Evolutionary conservation across 2,329 filamentous ascomycete species (phyloP), one percentile per base, ranked within the genome.

Genomic region (Cladosporium sphaerospermum): DNA sequence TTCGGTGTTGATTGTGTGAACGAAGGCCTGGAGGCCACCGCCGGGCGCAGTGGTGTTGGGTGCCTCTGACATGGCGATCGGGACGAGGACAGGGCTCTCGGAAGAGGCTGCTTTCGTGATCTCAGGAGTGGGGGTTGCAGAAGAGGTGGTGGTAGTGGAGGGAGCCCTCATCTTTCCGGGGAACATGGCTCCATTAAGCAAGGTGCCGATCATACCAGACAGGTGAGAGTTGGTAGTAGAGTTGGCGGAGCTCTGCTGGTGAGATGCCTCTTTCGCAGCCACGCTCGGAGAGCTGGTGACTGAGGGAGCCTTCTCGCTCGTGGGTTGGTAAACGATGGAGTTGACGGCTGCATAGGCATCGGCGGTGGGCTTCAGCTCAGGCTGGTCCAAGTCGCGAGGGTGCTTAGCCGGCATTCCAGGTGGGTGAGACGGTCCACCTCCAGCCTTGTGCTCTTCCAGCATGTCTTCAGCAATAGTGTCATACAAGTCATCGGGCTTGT

Each of bases 11-110:
- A 50, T 43, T 2, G 47, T 31, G 47, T 50, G 47, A n/a, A 50
- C 39, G 31, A 50, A 50, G 4, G 47, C 47, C 23, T 50, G 47
- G 13, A 50, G 14, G 9, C 13, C 13, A 8, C 9, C 47, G 9
- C 42, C 39, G 14, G 37, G 23, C 14, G 47, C 47, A 33, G 47
- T 42, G 37, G 47, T 42, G 47, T 50, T 43, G 13, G 47, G 47
- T 14, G 4, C 19, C 13, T 50, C 28, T 1, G 47, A 50, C 47
- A 50, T 50, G 1, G 47, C 28, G 11, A 50, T 50, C 0, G 47
- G 37, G 3, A 42, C 47, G 8, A 50, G 40, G 3, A 37, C 40
- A n/a, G 37, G 23, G 13, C 28, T 14, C 10, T 18, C 13, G 3
- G 14, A 34, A 4, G 46, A 40, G 7, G n/a, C 23, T 9, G 37